Percentiles rank a stretch among this genome's conserved stretches.
phyloP scores from a whole-genome alignment of 805 yeast genomes.

The Starmerella ratchasimensis region DNA sequence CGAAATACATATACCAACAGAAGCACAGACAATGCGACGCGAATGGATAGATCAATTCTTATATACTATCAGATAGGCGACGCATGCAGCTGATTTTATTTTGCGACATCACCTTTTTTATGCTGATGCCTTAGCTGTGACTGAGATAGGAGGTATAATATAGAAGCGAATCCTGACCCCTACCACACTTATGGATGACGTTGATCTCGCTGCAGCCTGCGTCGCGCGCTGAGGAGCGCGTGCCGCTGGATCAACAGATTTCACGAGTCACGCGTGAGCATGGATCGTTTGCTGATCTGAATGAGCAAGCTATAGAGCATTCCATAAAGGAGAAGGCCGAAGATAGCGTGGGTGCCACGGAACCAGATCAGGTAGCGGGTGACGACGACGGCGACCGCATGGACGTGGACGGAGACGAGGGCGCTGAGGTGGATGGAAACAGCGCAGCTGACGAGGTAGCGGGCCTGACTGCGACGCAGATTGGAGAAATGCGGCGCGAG shows the following conservation, averaged over 20 bases:
- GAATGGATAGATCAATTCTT: too few relatives aligned
- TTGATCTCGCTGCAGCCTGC: conserved; percentile 18
- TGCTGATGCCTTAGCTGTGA: too few relatives aligned
- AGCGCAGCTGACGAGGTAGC: not conserved
- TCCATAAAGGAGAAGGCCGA: too few relatives aligned
- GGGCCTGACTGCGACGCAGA: conserved; percentile 8
- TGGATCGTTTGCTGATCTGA: conserved; percentile 43
- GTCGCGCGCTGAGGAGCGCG: conserved; percentile 2
- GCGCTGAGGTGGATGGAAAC: conserved; percentile 7
- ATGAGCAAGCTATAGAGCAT: conserved; percentile 41
- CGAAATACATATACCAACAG: too few relatives aligned
- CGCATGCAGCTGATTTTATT: too few relatives aligned
- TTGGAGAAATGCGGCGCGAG: conserved; percentile 21
- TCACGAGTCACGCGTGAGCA: conserved; percentile 46
- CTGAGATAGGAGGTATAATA: too few relatives aligned
- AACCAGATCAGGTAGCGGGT: too few relatives aligned
- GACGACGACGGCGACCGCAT: conserved; percentile 3
- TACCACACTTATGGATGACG: conserved; percentile 1
- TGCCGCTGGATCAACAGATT: conserved; percentile 31
- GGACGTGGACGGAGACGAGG: conserved; percentile 16
- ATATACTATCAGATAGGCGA: too few relatives aligned
- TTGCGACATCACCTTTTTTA: too few relatives aligned
- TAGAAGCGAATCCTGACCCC: too few relatives aligned
- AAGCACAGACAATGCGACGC: too few relatives aligned
- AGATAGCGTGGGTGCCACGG: conserved; percentile 11